Percentiles rank a stretch among this genome's conserved stretches.
phyloP scores from a whole-genome alignment of 164 flowering plant genomes.

The Vitis labrusca region DNA sequence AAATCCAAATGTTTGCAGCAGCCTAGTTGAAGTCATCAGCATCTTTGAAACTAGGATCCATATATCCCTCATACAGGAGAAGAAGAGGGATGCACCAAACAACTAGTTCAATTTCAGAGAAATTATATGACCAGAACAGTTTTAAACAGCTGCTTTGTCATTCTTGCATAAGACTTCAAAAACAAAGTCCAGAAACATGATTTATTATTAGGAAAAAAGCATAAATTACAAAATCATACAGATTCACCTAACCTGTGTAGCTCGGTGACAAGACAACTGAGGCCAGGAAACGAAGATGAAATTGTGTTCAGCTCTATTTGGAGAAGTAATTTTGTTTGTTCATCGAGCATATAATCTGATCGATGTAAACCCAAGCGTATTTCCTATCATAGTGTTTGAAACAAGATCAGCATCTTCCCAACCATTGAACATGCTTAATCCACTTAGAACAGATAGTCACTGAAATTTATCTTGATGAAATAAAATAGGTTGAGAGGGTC shows the following conservation, averaged over 20 bases:
- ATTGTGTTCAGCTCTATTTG: slow-evolving; percentile 97
- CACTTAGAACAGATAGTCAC: neutral
- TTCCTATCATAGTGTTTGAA: slow-evolving; percentile 44
- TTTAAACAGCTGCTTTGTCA: neutral
- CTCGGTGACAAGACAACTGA: slow-evolving; percentile 72
- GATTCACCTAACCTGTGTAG: slow-evolving; percentile 75
- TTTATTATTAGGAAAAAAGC: neutral
- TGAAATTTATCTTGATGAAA: neutral
- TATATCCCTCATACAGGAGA: too few relatives aligned
- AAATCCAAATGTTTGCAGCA: too few relatives aligned
- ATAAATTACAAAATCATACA: neutral
- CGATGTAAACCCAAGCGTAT: slow-evolving; percentile 97
- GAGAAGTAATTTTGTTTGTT: slow-evolving; percentile 82
- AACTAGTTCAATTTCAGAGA: too few relatives aligned
- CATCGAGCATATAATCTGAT: slow-evolving; percentile 99
- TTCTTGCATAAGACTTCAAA: neutral
- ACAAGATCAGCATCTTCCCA: slow-evolving; percentile 12
- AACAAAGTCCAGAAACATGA: neutral
- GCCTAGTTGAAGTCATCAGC: too few relatives aligned
- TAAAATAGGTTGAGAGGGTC: neutral
- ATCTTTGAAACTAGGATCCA: too few relatives aligned
- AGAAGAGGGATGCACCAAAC: too few relatives aligned
- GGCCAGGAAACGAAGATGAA: slow-evolving; percentile 90
- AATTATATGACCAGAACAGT: neutral
- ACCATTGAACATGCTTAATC: neutral